Base-by-base conservation (phyloP, 805 yeast genomes). In the Candida montana region DNA sequence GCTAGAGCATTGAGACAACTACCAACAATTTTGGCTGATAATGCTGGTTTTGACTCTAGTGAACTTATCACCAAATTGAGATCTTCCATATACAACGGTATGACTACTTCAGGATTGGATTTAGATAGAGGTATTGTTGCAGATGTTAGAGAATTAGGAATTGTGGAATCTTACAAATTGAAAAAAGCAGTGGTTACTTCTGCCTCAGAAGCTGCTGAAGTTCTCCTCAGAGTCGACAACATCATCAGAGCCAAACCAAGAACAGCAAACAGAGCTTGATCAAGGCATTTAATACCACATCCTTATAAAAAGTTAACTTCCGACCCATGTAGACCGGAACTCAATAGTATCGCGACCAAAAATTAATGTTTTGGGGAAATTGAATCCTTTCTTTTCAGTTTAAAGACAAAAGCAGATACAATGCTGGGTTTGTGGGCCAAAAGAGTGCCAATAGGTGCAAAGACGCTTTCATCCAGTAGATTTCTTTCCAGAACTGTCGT, bases 151-250 rank as follows among this genome's bases (percentile, higher is more conserved):
- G 93, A 89, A 48, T 65, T 82, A 53, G 99, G 98, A 18, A 77
- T 91, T 52, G 89, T 93, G 39, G 99, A 93, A 68, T 81, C 95
- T 49, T 93, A 75, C 67, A 91, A 90, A 66, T 75, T 93, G 63
- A 93, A 93, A 68, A 74, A 78, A 49, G 95, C 97, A 2, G 99
- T 95, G 13, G 97, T 93, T 15, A 77, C 89, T 12, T 82, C 95
- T 35, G 98, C 99, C 5, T 74, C 95, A n/a, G 99, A 93, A 69
- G 99, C 99, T 26, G 95, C 98, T 5, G 98, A 93, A 69, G 90
- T 93, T 36, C 74, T 93, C 51, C 69, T 93, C 57, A 80, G 99
- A 61, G 99, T 93, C 33, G 99, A 93, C 62, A 91, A 93, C 64
- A 93, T 93, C 51, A 87, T 93, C 49, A 81, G 96, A 53, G 98